Base-by-base conservation (phyloP, 768 basidiomycete species). In the Fomitopsis serialis region DNA sequence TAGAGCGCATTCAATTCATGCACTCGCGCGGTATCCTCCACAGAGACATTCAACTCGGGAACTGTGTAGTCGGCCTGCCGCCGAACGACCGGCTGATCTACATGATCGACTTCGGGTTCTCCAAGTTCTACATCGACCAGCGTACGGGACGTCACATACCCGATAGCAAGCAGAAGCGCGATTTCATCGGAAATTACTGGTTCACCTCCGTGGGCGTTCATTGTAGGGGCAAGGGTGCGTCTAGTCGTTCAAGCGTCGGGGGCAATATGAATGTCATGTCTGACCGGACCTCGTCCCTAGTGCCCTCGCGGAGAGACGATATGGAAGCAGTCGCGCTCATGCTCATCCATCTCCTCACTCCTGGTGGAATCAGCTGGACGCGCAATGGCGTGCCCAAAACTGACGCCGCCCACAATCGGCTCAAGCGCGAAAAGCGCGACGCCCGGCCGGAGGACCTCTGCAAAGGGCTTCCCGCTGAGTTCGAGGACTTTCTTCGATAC, bases 31-130 rank as follows among this genome's bases (percentile, higher is more conserved):
- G 87, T 12, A 74, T 91, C 34, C 72, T 90, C 27, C 88, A 90
- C 62, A 79, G 88, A 8, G 88, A 91, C 57, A 84, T 91, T 47
- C 88, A 91, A 56, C 77, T 89, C 7, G 88, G 89, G 1, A 91
- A 91, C 64, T 85, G 83, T 58, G 81, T 80, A 2, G 64, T 89
- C 49, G 88, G 88, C 13, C 71, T 76, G 46, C 67, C 75, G 3
- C 81, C 84, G 0, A 70, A 87, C 56, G 74, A 85, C 13, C 74
- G 74, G 48, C 75, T 69, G 35, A 73, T 91, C 56, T 90, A 89
- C 61, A 85, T 90, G 87, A 91, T 91, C 60, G 89, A 91, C 66
- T 90, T 91, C 63, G 88, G 88, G 13, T 91, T 91, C 66, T 87
- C 87, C 17, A 90, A 89, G 62, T 77, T 77, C 29, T 91, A 87